phyloP scores from a whole-genome alignment of 2,329 filamentous ascomycete species.

The Fusarium sp. region DNA sequence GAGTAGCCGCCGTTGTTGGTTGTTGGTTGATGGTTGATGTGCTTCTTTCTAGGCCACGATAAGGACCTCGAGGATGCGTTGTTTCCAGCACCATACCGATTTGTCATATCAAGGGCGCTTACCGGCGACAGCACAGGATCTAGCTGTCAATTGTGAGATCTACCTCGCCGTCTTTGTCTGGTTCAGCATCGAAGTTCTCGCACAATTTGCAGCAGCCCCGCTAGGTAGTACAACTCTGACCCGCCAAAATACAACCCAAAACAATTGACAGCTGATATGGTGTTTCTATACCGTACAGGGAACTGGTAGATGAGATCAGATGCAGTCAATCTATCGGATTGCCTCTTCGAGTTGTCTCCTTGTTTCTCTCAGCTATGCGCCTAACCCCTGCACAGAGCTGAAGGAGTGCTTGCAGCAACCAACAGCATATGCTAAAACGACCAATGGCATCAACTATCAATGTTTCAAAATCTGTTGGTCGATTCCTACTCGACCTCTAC shows the following conservation, averaged over 20 bases:
- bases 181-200: background rate
- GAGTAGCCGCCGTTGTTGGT: slow-evolving; percentile 1
- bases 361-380: background rate
- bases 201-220: background rate
- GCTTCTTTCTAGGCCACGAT: background rate
- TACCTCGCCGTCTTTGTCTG: background rate
- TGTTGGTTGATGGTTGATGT: slow-evolving; percentile 23
- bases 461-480: slow-evolving; percentile 24
- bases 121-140: background rate
- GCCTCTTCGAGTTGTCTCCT: background rate
- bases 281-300: background rate
- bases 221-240: background rate
- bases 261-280: background rate
- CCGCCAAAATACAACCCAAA: background rate
- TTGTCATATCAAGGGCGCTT: slow-evolving; percentile 4
- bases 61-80: background rate
- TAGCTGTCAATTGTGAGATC: background rate
- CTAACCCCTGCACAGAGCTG: slow-evolving; percentile 23
- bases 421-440: slow-evolving; percentile 52
- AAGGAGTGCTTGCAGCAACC: slow-evolving; percentile 32
- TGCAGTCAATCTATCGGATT: background rate
- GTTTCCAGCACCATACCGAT: background rate
- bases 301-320: background rate
- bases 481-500: background rate
- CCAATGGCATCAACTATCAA: slow-evolving; percentile 28